phyloP scores from a whole-genome alignment of 2,329 filamentous ascomycete genomes.

The Colletotrichum zoysiae region DNA sequence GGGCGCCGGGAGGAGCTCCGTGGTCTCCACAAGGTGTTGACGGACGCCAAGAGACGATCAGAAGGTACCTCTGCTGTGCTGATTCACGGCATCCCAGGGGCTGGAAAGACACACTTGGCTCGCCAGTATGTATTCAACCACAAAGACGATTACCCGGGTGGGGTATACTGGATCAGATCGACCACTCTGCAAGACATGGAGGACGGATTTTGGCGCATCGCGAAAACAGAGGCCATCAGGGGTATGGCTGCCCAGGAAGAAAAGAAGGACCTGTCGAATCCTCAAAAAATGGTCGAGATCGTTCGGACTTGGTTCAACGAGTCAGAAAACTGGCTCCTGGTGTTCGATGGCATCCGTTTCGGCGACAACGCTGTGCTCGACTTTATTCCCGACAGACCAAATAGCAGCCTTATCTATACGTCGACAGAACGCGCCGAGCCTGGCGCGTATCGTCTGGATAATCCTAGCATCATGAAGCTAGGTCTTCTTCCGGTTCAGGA shows the following conservation, averaged over 20 bases:
- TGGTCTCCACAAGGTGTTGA: slow-evolving; percentile 70
- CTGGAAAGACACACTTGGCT: slow-evolving; percentile 77
- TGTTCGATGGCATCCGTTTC: slow-evolving; percentile 76
- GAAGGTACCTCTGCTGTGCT: slow-evolving; percentile 73
- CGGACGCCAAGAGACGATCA: slow-evolving; percentile 65
- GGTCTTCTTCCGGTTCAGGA: slow-evolving; percentile 67
- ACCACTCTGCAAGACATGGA: slow-evolving; percentile 70
- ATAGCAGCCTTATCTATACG: slow-evolving; percentile 76
- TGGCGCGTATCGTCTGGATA: slow-evolving; percentile 70
- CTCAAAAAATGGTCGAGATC: slow-evolving; percentile 63
- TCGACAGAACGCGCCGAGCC: slow-evolving; percentile 70
- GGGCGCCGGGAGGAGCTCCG: slow-evolving; percentile 70
- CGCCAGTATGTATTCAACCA: slow-evolving; percentile 75
- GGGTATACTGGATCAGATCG: slow-evolving; percentile 78
- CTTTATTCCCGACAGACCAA: slow-evolving; percentile 74
- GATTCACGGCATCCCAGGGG: slow-evolving; percentile 73
- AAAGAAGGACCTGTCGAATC: slow-evolving; percentile 52
- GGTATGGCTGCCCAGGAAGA: slow-evolving; percentile 55
- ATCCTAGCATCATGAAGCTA: slow-evolving; percentile 68
- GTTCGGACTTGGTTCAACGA: slow-evolving; percentile 73
- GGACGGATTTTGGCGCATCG: slow-evolving; percentile 75
- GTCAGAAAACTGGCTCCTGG: slow-evolving; percentile 73
- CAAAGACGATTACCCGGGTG: slow-evolving; percentile 70
- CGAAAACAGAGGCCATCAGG: slow-evolving; percentile 65
- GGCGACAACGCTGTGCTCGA: slow-evolving; percentile 67